phyloP scores from a whole-genome alignment of 139 green algal species.

The Tetraselmis chui region DNA sequence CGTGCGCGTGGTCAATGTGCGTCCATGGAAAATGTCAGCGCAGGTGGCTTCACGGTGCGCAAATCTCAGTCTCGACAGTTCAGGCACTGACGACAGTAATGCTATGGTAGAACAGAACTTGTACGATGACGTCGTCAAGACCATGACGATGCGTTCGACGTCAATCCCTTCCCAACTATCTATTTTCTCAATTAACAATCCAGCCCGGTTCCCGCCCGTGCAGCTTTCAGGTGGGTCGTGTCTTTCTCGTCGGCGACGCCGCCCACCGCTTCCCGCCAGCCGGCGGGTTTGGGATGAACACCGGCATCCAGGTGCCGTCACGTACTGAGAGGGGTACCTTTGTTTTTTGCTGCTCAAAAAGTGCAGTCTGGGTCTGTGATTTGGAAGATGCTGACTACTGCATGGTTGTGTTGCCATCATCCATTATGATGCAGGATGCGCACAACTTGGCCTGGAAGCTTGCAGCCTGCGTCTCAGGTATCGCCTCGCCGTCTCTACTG shows the following conservation, averaged over 20 bases:
- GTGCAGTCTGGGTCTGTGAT: neutral
- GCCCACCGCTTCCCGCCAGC: slow-evolving; percentile 85
- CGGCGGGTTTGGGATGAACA: slow-evolving; percentile 97
- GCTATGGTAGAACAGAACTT: too few species aligned
- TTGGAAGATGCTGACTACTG: neutral
- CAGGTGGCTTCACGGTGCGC: slow-evolving; percentile 49
- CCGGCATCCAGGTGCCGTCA: slow-evolving; percentile 62
- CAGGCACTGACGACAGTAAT: too few species aligned
- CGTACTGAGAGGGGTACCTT: neutral
- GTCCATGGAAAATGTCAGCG: slow-evolving; percentile 81
- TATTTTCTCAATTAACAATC: too few species aligned
- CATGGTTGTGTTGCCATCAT: neutral
- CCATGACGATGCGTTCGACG: too few species aligned
- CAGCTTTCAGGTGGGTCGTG: slow-evolving; percentile 15
- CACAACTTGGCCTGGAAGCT: slow-evolving; percentile 96
- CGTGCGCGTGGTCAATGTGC: slow-evolving; percentile 37
- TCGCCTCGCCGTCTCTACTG: slow-evolving; percentile 43
- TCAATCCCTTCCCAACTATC: too few species aligned
- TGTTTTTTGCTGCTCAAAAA: neutral
- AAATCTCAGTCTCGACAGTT: too few species aligned
- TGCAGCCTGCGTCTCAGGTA: slow-evolving; percentile 34
- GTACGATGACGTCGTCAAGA: too few species aligned
- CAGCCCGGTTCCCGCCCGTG: too few species aligned
- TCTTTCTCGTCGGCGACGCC: slow-evolving; percentile 85
- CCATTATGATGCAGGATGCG: slow-evolving; percentile 50